These are phyloP conservation scores for Colletotrichum trifolii DNA, from an alignment of 2,329 filamentous ascomycete genomes.

Conservation along the genomic window DNA sequence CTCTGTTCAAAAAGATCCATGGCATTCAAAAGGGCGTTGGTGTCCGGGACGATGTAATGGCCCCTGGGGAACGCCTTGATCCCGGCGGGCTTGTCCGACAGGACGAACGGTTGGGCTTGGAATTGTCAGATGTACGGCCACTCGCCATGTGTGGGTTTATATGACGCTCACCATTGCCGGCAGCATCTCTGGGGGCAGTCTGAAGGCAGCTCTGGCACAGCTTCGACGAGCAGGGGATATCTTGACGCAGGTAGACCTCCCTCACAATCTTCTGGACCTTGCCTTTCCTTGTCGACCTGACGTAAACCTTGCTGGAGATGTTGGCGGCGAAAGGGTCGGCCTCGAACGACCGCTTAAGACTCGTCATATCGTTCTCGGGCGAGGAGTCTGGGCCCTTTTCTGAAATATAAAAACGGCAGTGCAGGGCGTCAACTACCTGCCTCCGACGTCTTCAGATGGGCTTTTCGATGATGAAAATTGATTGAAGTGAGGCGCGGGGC, in stretches of 20 bases:
- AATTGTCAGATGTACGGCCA: background rate
- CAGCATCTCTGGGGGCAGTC: constrained; percentile 81
- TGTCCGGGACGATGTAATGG: constrained; percentile 95
- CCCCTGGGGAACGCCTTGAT: constrained; percentile 86
- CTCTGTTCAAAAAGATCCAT: constrained; percentile 98
- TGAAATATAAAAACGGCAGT: constrained; percentile 4
- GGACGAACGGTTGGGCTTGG: constrained; percentile 81
- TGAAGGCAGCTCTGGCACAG: constrained; percentile 82
- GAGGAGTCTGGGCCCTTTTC: background rate
- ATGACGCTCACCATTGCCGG: constrained; percentile 72
- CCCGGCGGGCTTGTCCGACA: constrained; percentile 88
- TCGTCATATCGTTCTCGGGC: constrained; percentile 64
- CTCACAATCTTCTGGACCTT: constrained; percentile 99
- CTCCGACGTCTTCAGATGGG: background rate
- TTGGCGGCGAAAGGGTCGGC: constrained; percentile 71
- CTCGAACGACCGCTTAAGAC: constrained; percentile 69
- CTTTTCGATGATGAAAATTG: constrained; percentile 32
- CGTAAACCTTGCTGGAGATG: constrained; percentile 95
- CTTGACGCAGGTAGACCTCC: constrained; percentile 93
- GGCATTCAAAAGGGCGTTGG: constrained; percentile 92
- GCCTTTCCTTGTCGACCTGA: constrained; percentile 92
- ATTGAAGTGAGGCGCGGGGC: constrained; percentile 33
- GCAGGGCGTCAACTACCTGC: constrained; percentile 6
- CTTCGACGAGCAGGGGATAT: constrained; percentile 96
- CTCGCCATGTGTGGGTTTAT: background rate